Base-by-base conservation (phyloP, 306 rosid species). In the Lupinus albus region DNA sequence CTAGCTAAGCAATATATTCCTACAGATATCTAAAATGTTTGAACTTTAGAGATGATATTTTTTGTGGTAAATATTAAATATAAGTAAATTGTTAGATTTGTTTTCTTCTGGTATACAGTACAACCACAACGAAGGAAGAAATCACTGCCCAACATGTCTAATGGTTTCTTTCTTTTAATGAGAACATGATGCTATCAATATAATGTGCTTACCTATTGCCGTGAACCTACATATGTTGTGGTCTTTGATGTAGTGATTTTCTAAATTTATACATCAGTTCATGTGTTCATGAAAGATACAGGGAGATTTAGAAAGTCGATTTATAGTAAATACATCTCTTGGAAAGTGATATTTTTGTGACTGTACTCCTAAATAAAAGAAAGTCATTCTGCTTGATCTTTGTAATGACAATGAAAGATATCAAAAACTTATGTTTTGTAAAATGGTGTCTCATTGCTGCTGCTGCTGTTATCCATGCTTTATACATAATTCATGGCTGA, bases 161-260 rank as follows among this genome's bases (percentile, higher is more conserved):
- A 52, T 30, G 53, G 62, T 41, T 25, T 66, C 0, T 68, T 21
- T 62, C 11, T 28, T 48, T 30, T 14, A 15, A 32, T n/a, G 53
- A 68, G 68, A 71, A 71, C 21, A 71, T 47, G 20, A 35, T 71
- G 21, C n/a, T 70, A 11, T 70, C 33, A 42, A 56, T 11, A 32
- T 35, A 58, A 57, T 33, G 67, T 28, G 14, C 35, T 11, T n/a
- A 11, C 53, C 61, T 8, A 36, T 36, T 0, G 7, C 36, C n/a
- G 33, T 36, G 61, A 35, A 7, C 17, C 45, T 16, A 35, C n/a
- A 38, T 67, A 30, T 39, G 11, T 13, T 18, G 41, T 38, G 41
- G 50, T n/a, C 49, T 28, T 52, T 67, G n/a, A 41, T 38, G 2
- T 36, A 33, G 7, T 67, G 1, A 47, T 47, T 45, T 64, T 47